Evolutionary conservation across 805 yeast genomes (phyloP).

Genomic region (Candida odintsovae): DNA sequence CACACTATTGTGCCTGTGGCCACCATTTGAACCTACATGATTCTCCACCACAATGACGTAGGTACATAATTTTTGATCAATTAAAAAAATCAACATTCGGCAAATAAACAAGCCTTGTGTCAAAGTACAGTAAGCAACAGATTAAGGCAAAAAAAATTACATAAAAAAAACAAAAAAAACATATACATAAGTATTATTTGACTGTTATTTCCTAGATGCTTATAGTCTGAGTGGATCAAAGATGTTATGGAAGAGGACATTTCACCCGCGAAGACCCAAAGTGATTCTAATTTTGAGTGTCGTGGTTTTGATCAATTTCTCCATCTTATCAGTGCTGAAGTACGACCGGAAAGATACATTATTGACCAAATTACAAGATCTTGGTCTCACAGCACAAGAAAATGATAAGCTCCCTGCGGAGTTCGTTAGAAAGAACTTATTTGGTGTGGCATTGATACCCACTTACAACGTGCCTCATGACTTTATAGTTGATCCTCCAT

Average conservation of each 20-base stretch:
- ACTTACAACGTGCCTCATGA: neutral
- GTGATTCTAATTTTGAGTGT: neutral
- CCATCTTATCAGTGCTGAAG: neutral
- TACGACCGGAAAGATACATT: neutral
- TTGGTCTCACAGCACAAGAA: neutral
- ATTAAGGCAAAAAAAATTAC: no score
- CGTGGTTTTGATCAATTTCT: neutral
- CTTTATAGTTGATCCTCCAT: neutral
- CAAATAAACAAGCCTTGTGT: neutral
- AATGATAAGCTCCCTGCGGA: neutral
- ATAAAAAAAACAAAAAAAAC: no score
- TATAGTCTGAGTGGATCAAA: neutral
- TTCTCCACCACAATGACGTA: no score
- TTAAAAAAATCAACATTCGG: no score
- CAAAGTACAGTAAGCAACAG: neutral
- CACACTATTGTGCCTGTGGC: no score
- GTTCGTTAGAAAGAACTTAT: neutral
- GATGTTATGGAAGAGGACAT: neutral
- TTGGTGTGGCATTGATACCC: neutral
- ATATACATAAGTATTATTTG: no score
- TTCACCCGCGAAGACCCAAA: neutral
- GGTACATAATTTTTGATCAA: no score
- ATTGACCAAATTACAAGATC: neutral
- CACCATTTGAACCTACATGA: no score
- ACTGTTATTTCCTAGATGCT: no score